Evolutionary conservation across 2,329 filamentous ascomycete genomes (phyloP).

Genomic region (Fusarium setosum): DNA sequence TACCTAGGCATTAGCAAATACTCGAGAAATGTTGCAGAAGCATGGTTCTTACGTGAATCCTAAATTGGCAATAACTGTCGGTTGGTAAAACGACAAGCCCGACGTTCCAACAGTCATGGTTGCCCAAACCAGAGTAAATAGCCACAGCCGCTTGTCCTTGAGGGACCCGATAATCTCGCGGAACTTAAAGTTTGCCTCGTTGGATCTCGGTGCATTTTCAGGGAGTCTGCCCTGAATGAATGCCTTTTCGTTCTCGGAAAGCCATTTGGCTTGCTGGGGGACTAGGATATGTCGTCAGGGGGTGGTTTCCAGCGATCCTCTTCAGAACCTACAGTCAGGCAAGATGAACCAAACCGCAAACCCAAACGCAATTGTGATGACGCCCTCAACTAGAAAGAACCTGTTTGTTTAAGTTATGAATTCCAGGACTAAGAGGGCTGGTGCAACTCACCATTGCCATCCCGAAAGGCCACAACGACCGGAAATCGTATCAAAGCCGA

Average conservation of each 20-base stretch:
- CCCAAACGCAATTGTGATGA: conserved; percentile 44
- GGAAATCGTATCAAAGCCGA: neutral
- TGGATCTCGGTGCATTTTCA: conserved; percentile 51
- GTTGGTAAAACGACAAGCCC: conserved; percentile 52
- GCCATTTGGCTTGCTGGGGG: conserved; percentile 53
- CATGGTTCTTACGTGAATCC: conserved; percentile 30
- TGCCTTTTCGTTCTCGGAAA: conserved; percentile 54
- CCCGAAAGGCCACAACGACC: conserved; percentile 46
- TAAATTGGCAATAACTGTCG: conserved; percentile 50
- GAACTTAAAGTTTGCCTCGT: conserved; percentile 51
- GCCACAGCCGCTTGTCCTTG: conserved; percentile 53
- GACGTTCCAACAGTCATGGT: conserved; percentile 53
- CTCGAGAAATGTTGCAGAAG: neutral
- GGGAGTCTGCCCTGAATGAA: conserved; percentile 58
- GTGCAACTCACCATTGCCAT: conserved; percentile 75
- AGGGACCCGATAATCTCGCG: conserved; percentile 49
- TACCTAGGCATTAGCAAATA: neutral
- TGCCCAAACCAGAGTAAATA: conserved; percentile 55
- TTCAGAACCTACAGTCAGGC: conserved; percentile 19
- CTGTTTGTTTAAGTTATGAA: no score
- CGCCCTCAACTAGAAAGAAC: conserved; percentile 76
- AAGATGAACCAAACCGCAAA: no score
- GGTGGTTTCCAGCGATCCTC: no score
- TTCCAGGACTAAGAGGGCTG: no score
- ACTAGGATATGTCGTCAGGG: no score